Percentiles rank a stretch among this genome's conserved stretches.
phyloP scores from a whole-genome alignment of 352 stramenopile species.

The Globisporangium viniferum region DNA sequence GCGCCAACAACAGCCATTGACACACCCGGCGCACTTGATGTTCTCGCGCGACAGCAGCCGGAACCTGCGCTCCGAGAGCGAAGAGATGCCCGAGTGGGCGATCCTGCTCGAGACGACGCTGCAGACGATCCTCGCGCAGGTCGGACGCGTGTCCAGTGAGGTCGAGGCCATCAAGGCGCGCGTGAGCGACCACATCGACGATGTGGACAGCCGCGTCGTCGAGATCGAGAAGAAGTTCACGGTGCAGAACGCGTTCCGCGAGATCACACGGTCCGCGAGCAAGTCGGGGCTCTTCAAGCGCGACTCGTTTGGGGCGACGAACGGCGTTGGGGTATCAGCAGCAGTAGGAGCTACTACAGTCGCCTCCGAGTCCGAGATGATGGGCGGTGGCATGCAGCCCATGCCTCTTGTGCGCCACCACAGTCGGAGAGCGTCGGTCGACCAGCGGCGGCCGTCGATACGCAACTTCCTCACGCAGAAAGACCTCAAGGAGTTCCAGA shows the following conservation, averaged over 20 bases:
- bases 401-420: not conserved
- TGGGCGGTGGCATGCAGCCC: not conserved
- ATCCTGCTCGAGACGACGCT: slow-evolving; percentile 47
- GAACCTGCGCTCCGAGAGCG: slow-evolving; percentile 7
- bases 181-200: slow-evolving; percentile 43
- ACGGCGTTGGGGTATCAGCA: too few relatives aligned
- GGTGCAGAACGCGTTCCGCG: slow-evolving; percentile 46
- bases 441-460: slow-evolving; percentile 43
- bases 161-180: slow-evolving; percentile 46
- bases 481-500: slow-evolving; percentile 63
- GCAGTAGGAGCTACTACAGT: not conserved
- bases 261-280: slow-evolving; percentile 31
- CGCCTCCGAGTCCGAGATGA: not conserved
- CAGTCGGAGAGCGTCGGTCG: slow-evolving; percentile 3
- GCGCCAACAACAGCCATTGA: not conserved
- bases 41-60: slow-evolving; percentile 4
- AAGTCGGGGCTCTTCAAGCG: slow-evolving; percentile 20
- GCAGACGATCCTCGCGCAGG: slow-evolving; percentile 50
- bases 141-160: slow-evolving; percentile 48
- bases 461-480: slow-evolving; percentile 53
- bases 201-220: slow-evolving; percentile 31
- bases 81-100: slow-evolving; percentile 44
- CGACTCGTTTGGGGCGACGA: slow-evolving; percentile 5
- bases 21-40: not conserved
- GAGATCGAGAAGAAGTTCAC: slow-evolving; percentile 48